Base-by-base conservation (phyloP, 2,329 filamentous ascomycete genomes). In the Iodosphaeria phyllophila region DNA sequence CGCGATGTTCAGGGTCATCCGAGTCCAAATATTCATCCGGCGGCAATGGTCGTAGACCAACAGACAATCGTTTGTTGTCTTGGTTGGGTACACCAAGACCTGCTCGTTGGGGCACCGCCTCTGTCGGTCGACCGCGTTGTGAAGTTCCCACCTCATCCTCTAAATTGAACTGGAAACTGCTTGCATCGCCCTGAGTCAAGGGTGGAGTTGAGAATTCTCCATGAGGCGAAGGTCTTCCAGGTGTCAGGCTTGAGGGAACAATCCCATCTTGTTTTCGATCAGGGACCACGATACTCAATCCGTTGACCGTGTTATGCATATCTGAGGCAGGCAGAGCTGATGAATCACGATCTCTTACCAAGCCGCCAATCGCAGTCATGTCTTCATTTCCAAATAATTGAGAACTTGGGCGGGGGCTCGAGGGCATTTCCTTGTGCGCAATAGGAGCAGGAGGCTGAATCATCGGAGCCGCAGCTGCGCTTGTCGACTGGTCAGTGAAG, bases 1-100 rank as follows among this genome's bases (percentile, higher is more conserved):
- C 89, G 40, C 89, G 72, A 42, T 86, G 74, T 48, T 95, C 89
- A 0, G 89, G 83, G 44, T 93, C 86, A 44, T 95, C 89, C 3
- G 74, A 68, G 21, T 74, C 69, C 16, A 60, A 63, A 27, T 79
- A 70, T 34, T 92, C 78, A 41, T 84, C 74, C 18, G 83, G 80
- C 5, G 89, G 89, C 32, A 98, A 61, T 13, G 89, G 89, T 10
- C 89, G 75, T 48, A 92, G 64, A 15, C 71, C 70, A 22, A 75
- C 64, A 1, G 72, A 77, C n/a, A 75, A 47, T 28, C 72, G 59
- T 32, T 63, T 63, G 38, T 52, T 57, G 30, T 65, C 53, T 31
- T 59, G 53, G 19, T 9, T 20, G 2, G 70, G 68, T 23, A 73
- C 58, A 25, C 54, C 59, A 5, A 75, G 51, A 17, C 46, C 45